A percentile compares a stretch with the other conserved stretches of the same genome.
phyloP scores from a whole-genome alignment of 306 rosid species.

The Fagus crenata region DNA sequence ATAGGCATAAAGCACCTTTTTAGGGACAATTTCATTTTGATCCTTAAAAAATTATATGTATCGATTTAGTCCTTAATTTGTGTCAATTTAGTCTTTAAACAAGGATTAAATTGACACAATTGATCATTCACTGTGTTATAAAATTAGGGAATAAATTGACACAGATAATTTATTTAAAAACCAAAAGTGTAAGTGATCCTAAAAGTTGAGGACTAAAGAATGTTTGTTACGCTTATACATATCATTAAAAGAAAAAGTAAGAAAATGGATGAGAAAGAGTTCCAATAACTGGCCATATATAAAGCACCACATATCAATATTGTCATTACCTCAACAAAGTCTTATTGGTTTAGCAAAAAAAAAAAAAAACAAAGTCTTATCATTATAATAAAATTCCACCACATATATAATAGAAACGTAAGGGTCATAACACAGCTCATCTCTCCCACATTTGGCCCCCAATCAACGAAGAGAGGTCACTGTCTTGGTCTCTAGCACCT shows the following conservation, averaged over 20 bases:
- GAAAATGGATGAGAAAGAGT: neutral
- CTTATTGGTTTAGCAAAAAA: neutral
- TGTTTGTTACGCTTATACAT: neutral
- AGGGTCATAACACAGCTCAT: neutral
- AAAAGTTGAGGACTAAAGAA: no score
- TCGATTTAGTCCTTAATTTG: no score
- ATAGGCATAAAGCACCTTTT: no score
- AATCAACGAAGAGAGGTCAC: neutral
- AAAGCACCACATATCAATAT: neutral
- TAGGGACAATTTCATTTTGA: no score
- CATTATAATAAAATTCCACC: slow-evolving; percentile 5
- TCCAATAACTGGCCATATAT: neutral
- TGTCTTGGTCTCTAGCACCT: neutral
- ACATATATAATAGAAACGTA: neutral
- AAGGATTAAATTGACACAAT: no score
- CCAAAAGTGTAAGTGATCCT: no score
- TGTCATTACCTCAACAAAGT: neutral
- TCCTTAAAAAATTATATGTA: no score
- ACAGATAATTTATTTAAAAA: no score
- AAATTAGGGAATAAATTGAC: no score
- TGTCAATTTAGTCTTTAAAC: no score
- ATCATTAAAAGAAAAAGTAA: neutral
- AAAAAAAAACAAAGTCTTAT: neutral
- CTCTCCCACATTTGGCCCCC: neutral
- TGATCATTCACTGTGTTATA: no score